Evolutionary conservation across 1,284 basidiomycete species (phyloP).

Genomic region (Retiboletus fuscus): DNA sequence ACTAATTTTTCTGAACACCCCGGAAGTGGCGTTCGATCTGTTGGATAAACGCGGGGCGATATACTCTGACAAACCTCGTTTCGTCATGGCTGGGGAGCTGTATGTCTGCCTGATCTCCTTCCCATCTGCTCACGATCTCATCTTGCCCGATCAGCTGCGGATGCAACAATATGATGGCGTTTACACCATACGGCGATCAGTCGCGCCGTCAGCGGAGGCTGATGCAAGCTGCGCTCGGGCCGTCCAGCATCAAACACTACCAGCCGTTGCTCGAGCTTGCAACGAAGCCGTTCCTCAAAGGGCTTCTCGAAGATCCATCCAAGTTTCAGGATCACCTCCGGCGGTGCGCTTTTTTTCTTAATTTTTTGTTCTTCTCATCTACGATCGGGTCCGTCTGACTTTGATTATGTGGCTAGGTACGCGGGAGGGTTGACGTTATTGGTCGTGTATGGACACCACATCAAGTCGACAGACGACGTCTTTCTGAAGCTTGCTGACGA

Average conservation of each 20-base stretch:
- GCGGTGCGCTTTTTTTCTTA: slow-evolving; percentile 39
- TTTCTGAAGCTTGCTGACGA: slow-evolving; percentile 72
- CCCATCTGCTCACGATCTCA: slow-evolving; percentile 6
- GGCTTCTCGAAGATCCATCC: slow-evolving; percentile 57
- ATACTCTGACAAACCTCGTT: slow-evolving; percentile 76
- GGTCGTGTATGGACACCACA: slow-evolving; percentile 75
- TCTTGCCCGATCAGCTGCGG: slow-evolving; percentile 59
- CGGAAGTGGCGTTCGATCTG: slow-evolving; percentile 68
- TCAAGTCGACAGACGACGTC: slow-evolving; percentile 62
- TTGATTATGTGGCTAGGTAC: slow-evolving; percentile 52
- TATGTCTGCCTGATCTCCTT: slow-evolving; percentile 41
- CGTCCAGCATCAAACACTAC: no score
- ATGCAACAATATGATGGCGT: slow-evolving; percentile 79
- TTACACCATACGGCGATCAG: slow-evolving; percentile 72
- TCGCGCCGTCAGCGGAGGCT: slow-evolving; percentile 73
- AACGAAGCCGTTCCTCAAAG: slow-evolving; percentile 62
- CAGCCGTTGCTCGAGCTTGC: no score
- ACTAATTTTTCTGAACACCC: slow-evolving; percentile 72
- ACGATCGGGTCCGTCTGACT: slow-evolving; percentile 4
- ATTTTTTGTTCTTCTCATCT: background rate
- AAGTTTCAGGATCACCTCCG: slow-evolving; percentile 58
- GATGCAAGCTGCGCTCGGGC: slow-evolving; percentile 71
- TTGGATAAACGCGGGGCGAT: slow-evolving; percentile 75
- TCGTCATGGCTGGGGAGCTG: slow-evolving; percentile 76
- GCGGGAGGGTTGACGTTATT: slow-evolving; percentile 71